Conservation (phyloP, 257 asterid genomes). For the Hygrophila difformis region DNA sequence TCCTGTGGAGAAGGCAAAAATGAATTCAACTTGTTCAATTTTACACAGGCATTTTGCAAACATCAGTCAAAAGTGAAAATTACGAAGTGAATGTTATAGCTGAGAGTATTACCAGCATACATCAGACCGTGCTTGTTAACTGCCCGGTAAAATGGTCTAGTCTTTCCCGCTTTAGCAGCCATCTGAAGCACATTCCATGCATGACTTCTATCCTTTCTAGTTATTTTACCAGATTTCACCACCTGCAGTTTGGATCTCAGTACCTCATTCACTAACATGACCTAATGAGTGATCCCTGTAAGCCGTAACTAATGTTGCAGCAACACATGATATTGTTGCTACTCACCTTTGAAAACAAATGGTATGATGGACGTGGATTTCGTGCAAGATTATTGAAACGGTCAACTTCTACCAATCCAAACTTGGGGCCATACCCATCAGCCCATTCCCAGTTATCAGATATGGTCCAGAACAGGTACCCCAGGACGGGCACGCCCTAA, state of each 20-base stretch:
- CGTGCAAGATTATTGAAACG: conserved; percentile 73
- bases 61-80: neutral
- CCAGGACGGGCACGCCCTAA: conserved; percentile 81
- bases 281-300: no score
- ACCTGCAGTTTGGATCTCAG: conserved; percentile 38
- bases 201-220: conserved; percentile 46
- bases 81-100: neutral
- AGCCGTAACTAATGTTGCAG: no score
- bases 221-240: conserved; percentile 68
- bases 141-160: conserved; percentile 77
- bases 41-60: neutral
- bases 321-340: no score
- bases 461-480: conserved; percentile 95
- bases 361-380: conserved; percentile 74
- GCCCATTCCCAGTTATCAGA: conserved; percentile 99
- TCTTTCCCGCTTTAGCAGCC: conserved; percentile 63
- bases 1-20: conserved; percentile 31
- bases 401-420: conserved; percentile 87
- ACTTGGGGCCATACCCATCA: conserved; percentile 98
- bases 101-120: conserved; percentile 69
- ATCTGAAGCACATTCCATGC: conserved; percentile 74
- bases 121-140: conserved; percentile 66
- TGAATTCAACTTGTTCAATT: neutral
- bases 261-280: neutral
- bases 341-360: conserved; percentile 67